A percentile compares a stretch with the other conserved stretches of the same genome.
phyloP scores from a whole-genome alignment of 495 filamentous ascomycete species.

The Neurospora africana region DNA sequence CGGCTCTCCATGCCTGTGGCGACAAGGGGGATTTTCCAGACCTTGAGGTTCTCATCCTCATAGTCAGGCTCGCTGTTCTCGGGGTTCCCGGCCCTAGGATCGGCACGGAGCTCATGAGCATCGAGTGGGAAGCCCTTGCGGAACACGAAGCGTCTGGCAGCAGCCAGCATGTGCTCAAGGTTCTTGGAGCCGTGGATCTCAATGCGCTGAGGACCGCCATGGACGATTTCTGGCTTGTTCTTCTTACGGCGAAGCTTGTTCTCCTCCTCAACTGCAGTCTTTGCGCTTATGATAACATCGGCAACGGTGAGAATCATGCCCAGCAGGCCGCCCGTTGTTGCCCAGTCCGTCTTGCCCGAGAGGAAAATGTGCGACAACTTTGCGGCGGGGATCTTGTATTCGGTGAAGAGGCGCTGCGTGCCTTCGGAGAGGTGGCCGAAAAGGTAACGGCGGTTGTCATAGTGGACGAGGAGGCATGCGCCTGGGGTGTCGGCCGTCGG shows the following conservation, averaged over 20 bases:
- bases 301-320: constrained; percentile 76
- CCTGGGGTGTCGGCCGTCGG: constrained; percentile 90
- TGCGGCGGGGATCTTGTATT: constrained; percentile 48
- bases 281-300: constrained; percentile 40
- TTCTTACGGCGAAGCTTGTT: constrained; percentile 21
- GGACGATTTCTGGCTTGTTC: constrained; percentile 11
- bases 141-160: constrained; percentile 81
- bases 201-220: constrained; percentile 21
- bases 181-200: constrained; percentile 72
- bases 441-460: constrained; percentile 73
- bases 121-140: constrained; percentile 64
- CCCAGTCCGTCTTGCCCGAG: constrained; percentile 66
- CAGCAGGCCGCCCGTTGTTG: constrained; percentile 65
- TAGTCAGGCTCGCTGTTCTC: constrained; percentile 47
- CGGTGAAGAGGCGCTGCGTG: constrained; percentile 62
- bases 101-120: constrained; percentile 51
- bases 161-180: constrained; percentile 65
- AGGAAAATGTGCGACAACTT: constrained; percentile 69
- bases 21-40: constrained; percentile 69
- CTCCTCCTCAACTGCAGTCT: constrained; percentile 10
- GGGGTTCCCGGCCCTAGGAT: constrained; percentile 15
- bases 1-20: constrained; percentile 5
- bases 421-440: constrained; percentile 80
- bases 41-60: constrained; percentile 60
- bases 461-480: constrained; percentile 62